Base-by-base conservation (phyloP, 2,329 filamentous ascomycete species). In the Scortechinia acanthostroma region DNA sequence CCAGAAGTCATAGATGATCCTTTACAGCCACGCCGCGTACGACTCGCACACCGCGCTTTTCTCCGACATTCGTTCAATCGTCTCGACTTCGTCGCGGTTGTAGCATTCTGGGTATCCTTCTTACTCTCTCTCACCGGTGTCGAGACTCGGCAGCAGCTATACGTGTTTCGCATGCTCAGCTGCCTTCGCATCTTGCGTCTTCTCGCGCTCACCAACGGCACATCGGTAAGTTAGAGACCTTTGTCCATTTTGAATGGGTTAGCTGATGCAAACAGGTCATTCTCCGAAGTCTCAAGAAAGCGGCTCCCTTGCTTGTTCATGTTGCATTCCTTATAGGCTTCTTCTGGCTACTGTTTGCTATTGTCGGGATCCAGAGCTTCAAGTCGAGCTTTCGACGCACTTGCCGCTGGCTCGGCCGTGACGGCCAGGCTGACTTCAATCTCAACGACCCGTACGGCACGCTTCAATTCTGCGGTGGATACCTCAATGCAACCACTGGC, bases 341-440 rank as follows among this genome's bases (percentile, higher is more conserved):
- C 66, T 98, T 98, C 65, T 98, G 93, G 93, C 76, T 98, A 35
- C 69, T 97, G 10, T 98, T 98, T 66, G 93, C 90, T 28, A 96
- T 98, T 50, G 83, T 98, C 47, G 94, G 93, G 4, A 86, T 98
- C 19, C 94, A 98, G 61, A 95, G 88, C 64, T 98, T 98, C 69
- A 91, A 91, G 64, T 83, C 86, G 5, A 91, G 87, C 60, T 64
- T 91, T 20, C 79, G 77, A 52, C 83, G 88, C 42, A 83, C 81
- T 50, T 93, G 88, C 58, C 81, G 89, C 22, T 93, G 86, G 86
- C 64, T 86, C 43, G 83, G 88, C 50, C 82, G 83, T 3, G 49
- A 56, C 3, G 69, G 82, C 44, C 82, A 66, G 56, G 70, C 63
- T 51, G 83, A 71, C 43, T 55, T 77, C 22, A 61, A 64, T 19